Evolutionary conservation across 257 asterid species (phyloP).

Genomic region (Petrea volubilis): DNA sequence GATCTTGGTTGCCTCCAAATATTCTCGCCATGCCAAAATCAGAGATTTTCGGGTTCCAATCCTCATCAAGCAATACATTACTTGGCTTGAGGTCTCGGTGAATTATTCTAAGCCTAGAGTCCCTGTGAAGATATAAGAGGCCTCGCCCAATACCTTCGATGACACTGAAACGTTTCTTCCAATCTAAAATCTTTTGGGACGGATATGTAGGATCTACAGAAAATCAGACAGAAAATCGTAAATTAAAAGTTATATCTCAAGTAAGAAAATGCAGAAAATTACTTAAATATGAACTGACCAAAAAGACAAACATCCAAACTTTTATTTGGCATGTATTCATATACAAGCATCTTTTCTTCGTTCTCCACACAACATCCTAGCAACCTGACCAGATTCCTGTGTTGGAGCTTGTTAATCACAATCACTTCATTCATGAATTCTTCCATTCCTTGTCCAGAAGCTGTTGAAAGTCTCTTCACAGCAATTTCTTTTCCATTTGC

Average conservation of each 20-base stretch:
- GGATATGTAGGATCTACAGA: conserved; percentile 30
- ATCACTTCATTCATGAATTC: conserved; percentile 65
- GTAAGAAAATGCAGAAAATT: neutral
- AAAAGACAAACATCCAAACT: conserved; percentile 52
- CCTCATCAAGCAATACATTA: conserved; percentile 59
- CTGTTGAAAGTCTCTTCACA: conserved; percentile 58
- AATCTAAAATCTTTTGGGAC: conserved; percentile 35
- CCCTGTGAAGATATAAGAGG: conserved; percentile 65
- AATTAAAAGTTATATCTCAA: neutral
- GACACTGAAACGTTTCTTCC: conserved; percentile 51
- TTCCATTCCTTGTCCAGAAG: conserved; percentile 51
- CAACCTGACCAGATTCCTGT: conserved; percentile 53
- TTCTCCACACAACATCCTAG: conserved; percentile 52
- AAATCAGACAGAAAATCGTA: neutral
- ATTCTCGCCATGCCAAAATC: conserved; percentile 74
- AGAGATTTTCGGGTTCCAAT: conserved; percentile 65
- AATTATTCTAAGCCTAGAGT: conserved; percentile 61
- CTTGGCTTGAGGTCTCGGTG: conserved; percentile 71
- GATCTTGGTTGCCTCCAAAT: conserved; percentile 54
- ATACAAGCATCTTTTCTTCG: conserved; percentile 53
- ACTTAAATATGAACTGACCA: conserved; percentile 34
- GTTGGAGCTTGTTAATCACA: conserved; percentile 62
- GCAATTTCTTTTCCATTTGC: conserved; percentile 51
- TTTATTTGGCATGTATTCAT: conserved; percentile 62
- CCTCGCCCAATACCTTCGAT: conserved; percentile 70